Base-by-base conservation (phyloP, 352 stramenopile genomes). In the Globisporangium yorkense region DNA sequence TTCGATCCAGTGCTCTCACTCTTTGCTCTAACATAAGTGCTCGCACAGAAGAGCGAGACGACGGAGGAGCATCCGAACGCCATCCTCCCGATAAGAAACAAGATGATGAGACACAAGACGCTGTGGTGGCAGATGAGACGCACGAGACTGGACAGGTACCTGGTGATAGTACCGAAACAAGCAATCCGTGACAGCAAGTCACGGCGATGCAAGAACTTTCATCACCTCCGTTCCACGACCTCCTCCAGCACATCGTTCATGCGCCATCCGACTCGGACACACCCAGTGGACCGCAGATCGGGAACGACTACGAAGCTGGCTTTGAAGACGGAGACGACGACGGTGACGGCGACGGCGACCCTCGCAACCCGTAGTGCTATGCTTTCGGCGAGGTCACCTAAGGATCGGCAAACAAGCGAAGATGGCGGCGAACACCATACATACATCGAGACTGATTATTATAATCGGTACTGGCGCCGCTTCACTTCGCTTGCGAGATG, bases 321-420 rank as follows among this genome's bases (percentile, higher is more conserved):
- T 70, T 70, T 24, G 61, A 56, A 0, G 48, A 67, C 29, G 58
- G 51, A n/a, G 40, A 61, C 15, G 64, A 63, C 37, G 59, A 62
- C 16, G 51, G 46, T 1, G 12, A 51, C 16, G 51, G 46, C 2
- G 12, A 51, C 4, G 53, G 66, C 9, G 40, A n/a, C 13, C 16
- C 16, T 5, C 41, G 10, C 7, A 6, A 24, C 33, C 52, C 51
- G 2, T 9, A 59, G 12, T 64, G 46, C 31, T 50, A 62, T 27
- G 49, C 53, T 3, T 60, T 53, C n/a, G 33, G 63, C 15, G 59
- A 62, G 24, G 24, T 27, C 24, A 27, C 24, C 24, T 27, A 27
- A 52, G 10, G 10, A 8, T 40, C 31, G 48, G 21, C n/a, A n/a
- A 39, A 12, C 10, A 39, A 20, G 39, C 9, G 18, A 15, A 44